Evolutionary conservation across 305 asterid species (phyloP), one percentile per base, ranked within the genome.

Genomic region (Plantago rigida): DNA sequence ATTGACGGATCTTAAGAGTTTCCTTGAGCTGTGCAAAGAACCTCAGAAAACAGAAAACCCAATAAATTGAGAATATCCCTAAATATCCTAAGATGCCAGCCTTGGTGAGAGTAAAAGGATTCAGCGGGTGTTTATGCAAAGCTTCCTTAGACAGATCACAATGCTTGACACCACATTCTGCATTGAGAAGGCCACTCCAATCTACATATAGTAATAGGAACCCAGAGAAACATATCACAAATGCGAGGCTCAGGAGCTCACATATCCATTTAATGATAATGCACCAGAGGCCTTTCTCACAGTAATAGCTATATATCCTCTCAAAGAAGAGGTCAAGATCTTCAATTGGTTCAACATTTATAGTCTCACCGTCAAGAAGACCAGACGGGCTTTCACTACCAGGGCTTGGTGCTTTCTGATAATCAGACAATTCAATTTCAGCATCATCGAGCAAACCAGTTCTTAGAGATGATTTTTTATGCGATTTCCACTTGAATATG

Each of bases 261-360:
- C 83, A 67, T 58, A 89, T 71, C 97, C 99, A 83, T 76, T 89
- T 89, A 48, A 85, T 67, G 69, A 92, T 82, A 31, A 89, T 92
- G 77, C 97, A 89, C 89, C 96, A 87, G 60, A 92, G 89, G 45
- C 99, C 99, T 75, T 89, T 92, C 75, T 87, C 95, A 63, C 97
- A 85, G 74, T 89, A 89, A 65, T 92, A 92, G 69, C 70, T 79
- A 77, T 92, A 92, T 41, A 89, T 70, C 79, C 97, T 87, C 89
- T 88, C 97, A 6, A 84, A 82, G 80, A 92, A 92, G 46, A 92
- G 78, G 74, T 92, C 99, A 65, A 92, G 73, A 66, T 92, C 97
- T 65, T 85, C 81, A 68, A 89, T 89, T 36, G 88, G 91, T 66
- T 92, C 87, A 0, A 71, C 76, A 68, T 76, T 82, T 69, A 85